Percentiles rank a stretch among this genome's conserved stretches.
Conservation (phyloP, 139 green algal genomes). For the Chlorokybus atmophyticus region DNA sequence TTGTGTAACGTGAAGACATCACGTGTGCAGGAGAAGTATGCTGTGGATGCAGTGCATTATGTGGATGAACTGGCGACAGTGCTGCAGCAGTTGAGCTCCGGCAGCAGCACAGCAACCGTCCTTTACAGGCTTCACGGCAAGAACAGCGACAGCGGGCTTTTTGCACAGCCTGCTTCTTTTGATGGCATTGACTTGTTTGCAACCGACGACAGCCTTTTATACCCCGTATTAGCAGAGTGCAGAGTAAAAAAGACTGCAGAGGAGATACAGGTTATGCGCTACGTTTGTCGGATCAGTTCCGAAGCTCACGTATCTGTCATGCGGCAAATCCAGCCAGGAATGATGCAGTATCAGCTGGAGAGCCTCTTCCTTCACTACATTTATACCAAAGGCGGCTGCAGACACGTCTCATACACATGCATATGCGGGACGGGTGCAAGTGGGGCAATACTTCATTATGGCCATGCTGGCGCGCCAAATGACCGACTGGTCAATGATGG, state of each 20-base stretch:
- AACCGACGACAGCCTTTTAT: conserved; percentile 31
- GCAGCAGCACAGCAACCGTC: too few species aligned
- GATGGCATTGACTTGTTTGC: conserved; percentile 38
- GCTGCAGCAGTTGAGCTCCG: conserved; percentile 25
- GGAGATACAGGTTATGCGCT: conserved; percentile 59
- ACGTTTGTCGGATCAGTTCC: conserved; percentile 47
- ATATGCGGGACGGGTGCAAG: conserved; percentile 69
- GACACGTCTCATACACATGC: conserved; percentile 52
- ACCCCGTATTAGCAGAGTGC: conserved; percentile 39
- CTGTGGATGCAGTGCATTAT: conserved; percentile 65
- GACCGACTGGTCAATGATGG: conserved; percentile 25
- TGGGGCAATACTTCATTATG: conserved; percentile 73
- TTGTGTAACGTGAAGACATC: too few species aligned
- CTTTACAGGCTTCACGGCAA: conserved; percentile 45
- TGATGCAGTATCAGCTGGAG: conserved; percentile 67
- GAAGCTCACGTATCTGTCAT: conserved; percentile 62
- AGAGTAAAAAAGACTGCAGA: conserved; percentile 43
- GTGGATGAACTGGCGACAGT: conserved; percentile 53
- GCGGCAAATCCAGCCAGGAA: conserved; percentile 25
- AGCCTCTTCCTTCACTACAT: conserved; percentile 48
- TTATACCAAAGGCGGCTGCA: conserved; percentile 41
- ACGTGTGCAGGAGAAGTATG: conserved; percentile 43
- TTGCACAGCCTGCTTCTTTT: conserved; percentile 27
- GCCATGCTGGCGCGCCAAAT: conserved; percentile 70
- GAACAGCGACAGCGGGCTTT: conserved; percentile 23